Evolutionary conservation across 305 asterid genomes (phyloP).

Genomic region (Stenogyne calaminthoides): DNA sequence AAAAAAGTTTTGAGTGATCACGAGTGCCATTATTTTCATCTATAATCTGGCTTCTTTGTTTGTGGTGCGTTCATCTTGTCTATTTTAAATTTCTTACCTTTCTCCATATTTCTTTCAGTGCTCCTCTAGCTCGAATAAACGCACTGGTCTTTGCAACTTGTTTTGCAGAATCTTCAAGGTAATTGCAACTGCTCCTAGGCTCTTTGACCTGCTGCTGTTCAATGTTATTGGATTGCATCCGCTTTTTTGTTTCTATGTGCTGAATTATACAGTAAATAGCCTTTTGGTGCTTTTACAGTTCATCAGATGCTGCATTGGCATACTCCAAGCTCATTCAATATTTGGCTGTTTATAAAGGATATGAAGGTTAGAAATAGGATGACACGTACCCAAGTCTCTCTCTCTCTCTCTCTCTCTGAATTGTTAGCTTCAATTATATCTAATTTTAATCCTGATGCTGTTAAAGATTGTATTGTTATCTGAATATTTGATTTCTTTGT

Average conservation of each 20-base stretch:
- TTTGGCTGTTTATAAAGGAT: slow-evolving; percentile 82
- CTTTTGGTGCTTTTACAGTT: slow-evolving; percentile 49
- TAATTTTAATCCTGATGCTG: slow-evolving; percentile 11
- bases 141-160: slow-evolving; percentile 82
- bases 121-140: slow-evolving; percentile 83
- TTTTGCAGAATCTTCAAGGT: slow-evolving; percentile 87
- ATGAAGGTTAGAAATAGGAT: slow-evolving; percentile 60
- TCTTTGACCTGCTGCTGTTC: slow-evolving; percentile 22
- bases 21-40: slow-evolving; percentile 17
- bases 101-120: slow-evolving; percentile 53
- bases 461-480: slow-evolving; percentile 17
- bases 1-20: not conserved
- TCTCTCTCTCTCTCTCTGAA: slow-evolving; percentile 1
- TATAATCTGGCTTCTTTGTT: slow-evolving; percentile 6
- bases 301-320: slow-evolving; percentile 79
- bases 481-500: not conserved
- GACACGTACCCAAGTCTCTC: slow-evolving; percentile 17
- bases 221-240: slow-evolving; percentile 21
- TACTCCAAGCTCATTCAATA: slow-evolving; percentile 92
- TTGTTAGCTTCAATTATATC: slow-evolving; percentile 17
- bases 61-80: slow-evolving; percentile 19
- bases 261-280: slow-evolving; percentile 15
- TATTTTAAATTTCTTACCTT: slow-evolving; percentile 28
- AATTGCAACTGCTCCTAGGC: slow-evolving; percentile 28
- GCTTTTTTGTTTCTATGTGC: slow-evolving; percentile 15